Evolutionary conservation across 2,329 filamentous ascomycete genomes (phyloP).

Genomic region (Parascedosporium putredinis): DNA sequence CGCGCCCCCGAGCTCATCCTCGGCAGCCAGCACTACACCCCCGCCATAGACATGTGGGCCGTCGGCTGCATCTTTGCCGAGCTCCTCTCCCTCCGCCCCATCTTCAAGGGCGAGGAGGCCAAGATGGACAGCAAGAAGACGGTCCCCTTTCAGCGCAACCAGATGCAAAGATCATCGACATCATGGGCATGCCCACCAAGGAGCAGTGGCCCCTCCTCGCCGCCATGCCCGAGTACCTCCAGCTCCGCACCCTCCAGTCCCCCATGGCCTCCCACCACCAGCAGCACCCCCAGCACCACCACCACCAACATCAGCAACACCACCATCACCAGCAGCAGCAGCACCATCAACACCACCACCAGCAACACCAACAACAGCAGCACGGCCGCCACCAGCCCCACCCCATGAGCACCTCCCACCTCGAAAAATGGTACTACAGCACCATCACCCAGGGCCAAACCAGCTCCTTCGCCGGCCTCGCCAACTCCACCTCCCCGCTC

Average conservation of each 20-base stretch:
- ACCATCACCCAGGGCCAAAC: constrained; percentile 51
- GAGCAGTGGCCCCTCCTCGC: constrained; percentile 78
- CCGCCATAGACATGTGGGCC: constrained; percentile 95
- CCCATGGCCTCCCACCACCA: constrained; percentile 30
- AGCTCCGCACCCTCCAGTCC: constrained; percentile 49
- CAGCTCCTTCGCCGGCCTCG: constrained; percentile 34
- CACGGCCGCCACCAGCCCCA: constrained; percentile 21
- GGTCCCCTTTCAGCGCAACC: constrained; percentile 92
- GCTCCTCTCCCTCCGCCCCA: constrained; percentile 76
- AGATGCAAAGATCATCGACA: constrained; percentile 98
- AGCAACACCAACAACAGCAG: constrained; percentile 31
- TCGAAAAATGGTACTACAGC: constrained; percentile 74
- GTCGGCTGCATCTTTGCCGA: constrained; percentile 97
- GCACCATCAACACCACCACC: constrained; percentile 23
- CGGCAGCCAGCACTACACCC: constrained; percentile 90
- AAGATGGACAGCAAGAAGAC: constrained; percentile 99
- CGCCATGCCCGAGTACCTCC: constrained; percentile 77
- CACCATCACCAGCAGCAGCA: constrained; percentile 20
- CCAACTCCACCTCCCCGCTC: constrained; percentile 29
- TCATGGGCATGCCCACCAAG: constrained; percentile 82
- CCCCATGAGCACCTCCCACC: constrained; percentile 28
- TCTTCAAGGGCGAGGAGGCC: constrained; percentile 97
- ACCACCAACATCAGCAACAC: constrained; percentile 29
- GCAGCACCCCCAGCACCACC: constrained; percentile 37
- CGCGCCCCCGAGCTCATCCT: constrained; percentile 88